A percentile compares a stretch with the other conserved stretches of the same genome.
Conservation (phyloP, 2,329 filamentous ascomycete species). For the Aspergillus hortae region DNA sequence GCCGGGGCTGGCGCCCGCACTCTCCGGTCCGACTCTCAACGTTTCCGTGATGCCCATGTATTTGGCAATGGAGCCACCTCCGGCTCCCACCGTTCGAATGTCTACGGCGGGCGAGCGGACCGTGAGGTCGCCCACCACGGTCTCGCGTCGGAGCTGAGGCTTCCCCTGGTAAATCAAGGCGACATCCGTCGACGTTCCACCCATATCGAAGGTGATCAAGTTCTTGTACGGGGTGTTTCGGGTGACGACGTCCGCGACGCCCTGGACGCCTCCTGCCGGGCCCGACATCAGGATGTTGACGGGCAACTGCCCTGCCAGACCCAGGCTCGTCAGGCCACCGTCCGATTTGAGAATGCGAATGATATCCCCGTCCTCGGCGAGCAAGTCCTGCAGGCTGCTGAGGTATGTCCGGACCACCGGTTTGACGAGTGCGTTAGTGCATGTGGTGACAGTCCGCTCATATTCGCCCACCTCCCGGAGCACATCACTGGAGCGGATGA, state of each 20-base stretch:
- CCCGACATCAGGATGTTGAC: slow-evolving; percentile 51
- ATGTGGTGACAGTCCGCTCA: slow-evolving; percentile 47
- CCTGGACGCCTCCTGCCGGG: slow-evolving; percentile 49
- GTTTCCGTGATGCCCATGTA: slow-evolving; percentile 48
- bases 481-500: slow-evolving; percentile 47
- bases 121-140: slow-evolving; percentile 42
- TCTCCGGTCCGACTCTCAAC: slow-evolving; percentile 51
- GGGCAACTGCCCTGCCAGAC: slow-evolving; percentile 44
- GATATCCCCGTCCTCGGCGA: slow-evolving; percentile 9
- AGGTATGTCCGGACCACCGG: slow-evolving; percentile 48
- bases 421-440: slow-evolving; percentile 48
- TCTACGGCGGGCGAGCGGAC: slow-evolving; percentile 49
- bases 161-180: slow-evolving; percentile 44
- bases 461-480: slow-evolving; percentile 49
- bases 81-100: slow-evolving; percentile 49
- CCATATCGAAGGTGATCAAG: slow-evolving; percentile 50
- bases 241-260: slow-evolving; percentile 46
- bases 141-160: slow-evolving; percentile 45
- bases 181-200: slow-evolving; percentile 50
- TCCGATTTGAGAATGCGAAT: slow-evolving; percentile 51
- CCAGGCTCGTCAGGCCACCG: slow-evolving; percentile 46
- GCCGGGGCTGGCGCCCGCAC: slow-evolving; percentile 47
- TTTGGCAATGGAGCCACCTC: slow-evolving; percentile 48
- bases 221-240: slow-evolving; percentile 47
- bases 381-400: slow-evolving; percentile 13